Evolutionary conservation across 2,329 filamentous ascomycete genomes (phyloP).

Genomic region (Monosporascus sp.): DNA sequence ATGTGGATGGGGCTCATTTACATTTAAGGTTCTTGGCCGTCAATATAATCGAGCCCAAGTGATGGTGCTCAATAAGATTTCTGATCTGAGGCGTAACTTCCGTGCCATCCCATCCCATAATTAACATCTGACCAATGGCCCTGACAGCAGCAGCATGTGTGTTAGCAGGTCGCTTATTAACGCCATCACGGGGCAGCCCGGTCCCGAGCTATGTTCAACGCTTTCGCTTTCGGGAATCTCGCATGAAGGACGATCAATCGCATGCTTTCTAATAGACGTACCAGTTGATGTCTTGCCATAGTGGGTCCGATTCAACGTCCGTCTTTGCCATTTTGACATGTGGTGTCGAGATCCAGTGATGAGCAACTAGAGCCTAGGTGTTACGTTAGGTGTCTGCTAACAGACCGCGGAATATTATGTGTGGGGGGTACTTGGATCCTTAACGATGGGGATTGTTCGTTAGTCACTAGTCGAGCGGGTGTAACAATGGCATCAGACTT

Average conservation of each 20-base stretch:
- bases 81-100: constrained; percentile 78
- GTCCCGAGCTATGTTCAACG: background rate
- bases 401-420: background rate
- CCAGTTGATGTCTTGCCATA: constrained; percentile 75
- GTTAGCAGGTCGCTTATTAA: constrained; percentile 16
- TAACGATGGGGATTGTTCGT: background rate
- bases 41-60: constrained; percentile 81
- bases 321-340: constrained; percentile 29
- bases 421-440: background rate
- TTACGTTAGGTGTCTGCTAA: background rate
- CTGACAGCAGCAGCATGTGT: constrained; percentile 34
- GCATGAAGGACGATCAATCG: background rate
- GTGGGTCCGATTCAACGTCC: constrained; percentile 50
- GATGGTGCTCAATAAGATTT: constrained; percentile 73
- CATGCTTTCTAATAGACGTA: constrained; percentile 37
- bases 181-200: constrained; percentile 2
- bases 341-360: constrained; percentile 23
- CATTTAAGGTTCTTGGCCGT: constrained; percentile 84
- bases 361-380: constrained; percentile 14
- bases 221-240: background rate
- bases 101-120: constrained; percentile 83
- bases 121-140: constrained; percentile 71
- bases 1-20: constrained; percentile 34
- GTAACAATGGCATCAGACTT: constrained; percentile 7
- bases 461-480: constrained; percentile 3